phyloP scores from a whole-genome alignment of 345 rosid genomes.

The Isatis tinctoria region DNA sequence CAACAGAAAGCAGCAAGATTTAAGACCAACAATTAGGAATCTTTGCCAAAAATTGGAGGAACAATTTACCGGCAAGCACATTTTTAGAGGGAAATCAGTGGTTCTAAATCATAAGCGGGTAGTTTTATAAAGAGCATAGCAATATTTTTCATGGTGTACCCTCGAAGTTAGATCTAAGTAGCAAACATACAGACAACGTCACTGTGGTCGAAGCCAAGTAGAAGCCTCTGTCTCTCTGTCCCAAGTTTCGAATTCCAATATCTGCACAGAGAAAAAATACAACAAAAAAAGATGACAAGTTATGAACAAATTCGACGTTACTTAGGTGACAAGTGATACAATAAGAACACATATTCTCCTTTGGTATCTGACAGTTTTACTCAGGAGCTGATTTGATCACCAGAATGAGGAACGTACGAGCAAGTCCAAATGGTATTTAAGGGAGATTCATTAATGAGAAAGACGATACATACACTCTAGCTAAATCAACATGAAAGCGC shows the following conservation, averaged over 20 bases:
- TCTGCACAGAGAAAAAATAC: conserved; percentile 37
- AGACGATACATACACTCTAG: conserved; percentile 57
- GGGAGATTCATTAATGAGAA: neutral
- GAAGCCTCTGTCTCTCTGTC: conserved; percentile 82
- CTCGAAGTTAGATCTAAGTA: conserved; percentile 18
- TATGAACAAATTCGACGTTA: neutral
- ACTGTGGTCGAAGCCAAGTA: conserved; percentile 47
- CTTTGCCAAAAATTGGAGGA: neutral
- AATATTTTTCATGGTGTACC: conserved; percentile 17
- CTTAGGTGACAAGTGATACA: neutral
- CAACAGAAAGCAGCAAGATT: neutral
- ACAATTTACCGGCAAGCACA: neutral
- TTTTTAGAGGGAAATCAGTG: neutral
- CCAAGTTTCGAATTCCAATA: conserved; percentile 95
- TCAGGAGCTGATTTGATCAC: neutral
- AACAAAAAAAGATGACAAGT: neutral
- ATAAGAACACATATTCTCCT: neutral
- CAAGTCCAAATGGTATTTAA: neutral
- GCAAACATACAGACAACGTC: conserved; percentile 80
- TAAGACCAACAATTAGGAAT: neutral
- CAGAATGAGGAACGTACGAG: neutral
- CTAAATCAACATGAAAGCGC: conserved; percentile 81
- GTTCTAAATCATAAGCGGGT: neutral
- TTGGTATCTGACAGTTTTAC: neutral
- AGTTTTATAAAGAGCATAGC: neutral